phyloP scores from a whole-genome alignment of 345 rosid species.

The Odontarrhena argentea region DNA sequence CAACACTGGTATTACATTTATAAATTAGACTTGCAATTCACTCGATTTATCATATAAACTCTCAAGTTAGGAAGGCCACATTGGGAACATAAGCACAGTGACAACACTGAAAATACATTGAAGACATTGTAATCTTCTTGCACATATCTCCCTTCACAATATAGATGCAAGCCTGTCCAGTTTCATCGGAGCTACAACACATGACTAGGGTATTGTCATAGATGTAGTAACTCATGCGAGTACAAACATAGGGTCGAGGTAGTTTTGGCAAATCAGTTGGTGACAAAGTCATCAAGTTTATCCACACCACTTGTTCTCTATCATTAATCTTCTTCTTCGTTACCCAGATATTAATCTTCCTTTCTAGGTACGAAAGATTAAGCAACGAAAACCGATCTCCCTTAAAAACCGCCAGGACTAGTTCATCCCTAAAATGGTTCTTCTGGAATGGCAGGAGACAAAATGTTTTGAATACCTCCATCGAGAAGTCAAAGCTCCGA shows the following conservation, averaged over 20 bases:
- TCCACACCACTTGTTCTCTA: slow-evolving; percentile 13
- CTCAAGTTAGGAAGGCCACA: slow-evolving; percentile 2
- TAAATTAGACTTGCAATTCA: too few relatives aligned
- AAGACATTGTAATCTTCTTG: slow-evolving; percentile 10
- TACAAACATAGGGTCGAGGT: too few relatives aligned
- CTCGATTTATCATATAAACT: background rate
- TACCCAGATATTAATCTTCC: slow-evolving; percentile 21
- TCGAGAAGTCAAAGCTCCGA: slow-evolving; percentile 21
- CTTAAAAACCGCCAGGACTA: background rate
- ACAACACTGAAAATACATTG: background rate
- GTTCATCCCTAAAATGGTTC: background rate
- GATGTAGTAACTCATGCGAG: slow-evolving; percentile 3
- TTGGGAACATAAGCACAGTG: slow-evolving; percentile 17
- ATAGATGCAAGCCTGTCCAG: slow-evolving; percentile 12
- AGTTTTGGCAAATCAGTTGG: background rate
- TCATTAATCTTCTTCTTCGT: slow-evolving; percentile 3
- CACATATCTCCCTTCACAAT: slow-evolving; percentile 21
- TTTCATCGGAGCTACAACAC: slow-evolving; percentile 20
- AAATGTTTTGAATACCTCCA: slow-evolving; percentile 2
- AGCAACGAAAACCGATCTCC: slow-evolving; percentile 14
- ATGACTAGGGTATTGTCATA: slow-evolving; percentile 20
- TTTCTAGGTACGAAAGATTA: background rate
- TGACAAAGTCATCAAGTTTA: slow-evolving; percentile 1
- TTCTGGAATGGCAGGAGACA: slow-evolving; percentile 20
- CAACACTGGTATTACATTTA: too few relatives aligned